A percentile compares a stretch with the other conserved stretches of the same genome.
Conservation (phyloP, 1,284 basidiomycete genomes). For the Phylloporus gajari region DNA sequence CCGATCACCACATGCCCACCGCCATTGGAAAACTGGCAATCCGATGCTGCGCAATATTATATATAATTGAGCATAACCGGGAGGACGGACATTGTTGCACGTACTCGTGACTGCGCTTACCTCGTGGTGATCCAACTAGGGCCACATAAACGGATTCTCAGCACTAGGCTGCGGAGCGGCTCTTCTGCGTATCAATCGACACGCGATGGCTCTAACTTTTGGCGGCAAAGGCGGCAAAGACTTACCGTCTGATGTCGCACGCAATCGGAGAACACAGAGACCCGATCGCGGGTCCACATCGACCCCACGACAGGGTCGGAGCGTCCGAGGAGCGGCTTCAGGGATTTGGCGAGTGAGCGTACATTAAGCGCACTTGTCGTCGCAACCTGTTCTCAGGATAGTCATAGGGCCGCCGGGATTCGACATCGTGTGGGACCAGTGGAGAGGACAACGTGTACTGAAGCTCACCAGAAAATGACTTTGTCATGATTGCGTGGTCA, state of each 20-base stretch:
- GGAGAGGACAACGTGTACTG: no score
- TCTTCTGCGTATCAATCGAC: background rate
- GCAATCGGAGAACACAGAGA: background rate
- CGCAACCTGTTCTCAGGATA: background rate
- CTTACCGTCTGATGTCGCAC: no score
- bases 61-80: slow-evolving; percentile 47
- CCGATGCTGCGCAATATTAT: no score
- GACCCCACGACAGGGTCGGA: no score
- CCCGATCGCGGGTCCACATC: background rate
- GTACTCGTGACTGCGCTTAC: background rate
- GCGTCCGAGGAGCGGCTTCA: no score
- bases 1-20: no score
- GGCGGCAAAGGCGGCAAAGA: background rate
- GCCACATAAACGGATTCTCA: slow-evolving; percentile 49
- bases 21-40: no score
- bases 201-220: slow-evolving; percentile 43
- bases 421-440: slow-evolving; percentile 48
- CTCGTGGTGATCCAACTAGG: slow-evolving; percentile 42
- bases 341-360: no score
- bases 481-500: background rate
- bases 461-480: background rate
- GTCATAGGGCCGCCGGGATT: slow-evolving; percentile 50
- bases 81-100: slow-evolving; percentile 71
- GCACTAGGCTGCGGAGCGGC: no score
- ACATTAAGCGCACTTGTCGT: background rate